phyloP scores from a whole-genome alignment of 208 protist species.

The Leishmania gerbilli region DNA sequence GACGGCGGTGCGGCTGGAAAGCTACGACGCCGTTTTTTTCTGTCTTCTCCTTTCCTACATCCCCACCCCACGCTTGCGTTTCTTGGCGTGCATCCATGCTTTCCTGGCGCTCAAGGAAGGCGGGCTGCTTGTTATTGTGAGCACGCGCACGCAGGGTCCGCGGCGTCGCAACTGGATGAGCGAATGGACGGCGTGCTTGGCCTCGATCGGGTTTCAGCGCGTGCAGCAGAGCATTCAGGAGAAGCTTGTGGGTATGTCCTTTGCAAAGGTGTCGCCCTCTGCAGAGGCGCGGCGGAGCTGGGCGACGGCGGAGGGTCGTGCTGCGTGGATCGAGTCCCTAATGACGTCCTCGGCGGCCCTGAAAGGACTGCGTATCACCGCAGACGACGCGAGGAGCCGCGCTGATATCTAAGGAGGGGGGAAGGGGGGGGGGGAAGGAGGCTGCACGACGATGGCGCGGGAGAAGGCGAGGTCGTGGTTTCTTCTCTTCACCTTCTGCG shows the following conservation, averaged over 20 bases:
- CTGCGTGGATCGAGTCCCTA: conserved; percentile 41
- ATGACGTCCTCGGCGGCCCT: conserved; percentile 42
- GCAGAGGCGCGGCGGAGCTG: conserved; percentile 20
- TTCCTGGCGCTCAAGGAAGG: conserved; percentile 69
- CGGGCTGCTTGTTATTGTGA: conserved; percentile 81
- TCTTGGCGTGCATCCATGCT: conserved; percentile 75
- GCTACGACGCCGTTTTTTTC: conserved; percentile 80
- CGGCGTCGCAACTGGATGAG: conserved; percentile 62
- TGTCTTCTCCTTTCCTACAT: conserved; percentile 88
- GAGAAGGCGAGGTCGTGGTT: neutral
- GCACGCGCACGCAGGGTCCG: conserved; percentile 82
- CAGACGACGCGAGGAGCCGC: conserved; percentile 35
- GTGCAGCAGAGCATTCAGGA: conserved; percentile 65
- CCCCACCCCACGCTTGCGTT: conserved; percentile 73
- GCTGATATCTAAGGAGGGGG: conserved; percentile 1
- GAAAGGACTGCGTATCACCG: conserved; percentile 54
- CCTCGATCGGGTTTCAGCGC: conserved; percentile 66
- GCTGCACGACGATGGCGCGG: neutral
- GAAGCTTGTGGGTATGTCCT: conserved; percentile 79
- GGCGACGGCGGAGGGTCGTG: conserved; percentile 26
- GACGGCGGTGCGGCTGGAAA: conserved; percentile 27
- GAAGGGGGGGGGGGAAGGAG: neutral
- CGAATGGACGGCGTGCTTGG: conserved; percentile 63
- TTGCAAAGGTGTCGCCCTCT: conserved; percentile 37
- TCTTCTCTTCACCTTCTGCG: neutral